Conservation (phyloP, 257 asterid species). For the Solanum pinnatisectum region DNA sequence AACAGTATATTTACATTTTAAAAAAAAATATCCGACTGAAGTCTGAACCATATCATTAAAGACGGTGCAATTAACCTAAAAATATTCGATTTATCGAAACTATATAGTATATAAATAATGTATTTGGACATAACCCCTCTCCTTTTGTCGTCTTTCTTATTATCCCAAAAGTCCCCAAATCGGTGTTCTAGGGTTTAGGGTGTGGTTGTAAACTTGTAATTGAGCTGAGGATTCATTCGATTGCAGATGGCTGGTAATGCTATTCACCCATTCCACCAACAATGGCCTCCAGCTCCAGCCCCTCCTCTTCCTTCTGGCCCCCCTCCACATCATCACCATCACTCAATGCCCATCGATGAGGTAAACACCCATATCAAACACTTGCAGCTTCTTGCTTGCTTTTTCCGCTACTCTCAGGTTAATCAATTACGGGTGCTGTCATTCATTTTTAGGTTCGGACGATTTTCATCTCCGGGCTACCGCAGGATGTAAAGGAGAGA, state of each 20-base stretch:
- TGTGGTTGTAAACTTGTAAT: background rate
- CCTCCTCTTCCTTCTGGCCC: conserved; percentile 24
- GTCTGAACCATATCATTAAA: no score
- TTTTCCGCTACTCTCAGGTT: background rate
- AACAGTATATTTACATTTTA: no score
- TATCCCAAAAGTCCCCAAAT: background rate
- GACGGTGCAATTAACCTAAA: no score
- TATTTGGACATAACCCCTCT: background rate
- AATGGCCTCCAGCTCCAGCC: conserved; percentile 53
- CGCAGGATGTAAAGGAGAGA: conserved; percentile 96
- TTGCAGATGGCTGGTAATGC: conserved; percentile 50
- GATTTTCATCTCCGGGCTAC: conserved; percentile 85
- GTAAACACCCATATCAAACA: background rate
- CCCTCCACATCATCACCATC: conserved; percentile 23
- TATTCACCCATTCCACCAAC: conserved; percentile 79
- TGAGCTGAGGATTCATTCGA: background rate
- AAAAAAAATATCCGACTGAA: no score
- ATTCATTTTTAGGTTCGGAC: conserved; percentile 49
- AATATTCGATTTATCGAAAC: background rate
- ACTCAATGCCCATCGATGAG: conserved; percentile 31
- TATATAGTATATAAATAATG: background rate
- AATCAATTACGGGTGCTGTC: background rate
- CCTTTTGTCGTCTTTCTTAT: background rate
- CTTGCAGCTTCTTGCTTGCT: background rate
- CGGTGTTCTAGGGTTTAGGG: conserved; percentile 12